These are phyloP conservation scores for Colletotrichum acutatum DNA, from an alignment of 2,329 filamentous ascomycete genomes.

Conservation along the genomic window DNA sequence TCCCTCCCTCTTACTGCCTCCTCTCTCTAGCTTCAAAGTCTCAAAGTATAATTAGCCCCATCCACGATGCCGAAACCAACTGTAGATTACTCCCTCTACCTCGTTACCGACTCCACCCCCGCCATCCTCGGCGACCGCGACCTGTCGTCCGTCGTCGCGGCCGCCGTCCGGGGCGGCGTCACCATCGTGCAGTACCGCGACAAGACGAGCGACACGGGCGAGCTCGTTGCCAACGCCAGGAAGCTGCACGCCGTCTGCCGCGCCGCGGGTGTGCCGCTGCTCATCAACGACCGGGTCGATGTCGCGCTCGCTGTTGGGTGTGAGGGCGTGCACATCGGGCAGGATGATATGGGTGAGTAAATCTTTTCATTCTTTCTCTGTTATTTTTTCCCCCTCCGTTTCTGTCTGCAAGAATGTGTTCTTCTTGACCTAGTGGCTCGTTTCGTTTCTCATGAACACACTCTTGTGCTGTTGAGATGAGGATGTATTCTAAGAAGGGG, in stretches of 20 bases:
- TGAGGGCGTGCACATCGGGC: conserved; percentile 93
- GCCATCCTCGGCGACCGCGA: conserved; percentile 80
- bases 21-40: not conserved
- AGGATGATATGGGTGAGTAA: conserved; percentile 85
- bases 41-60: no score
- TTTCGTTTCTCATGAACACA: no score
- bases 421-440: not conserved
- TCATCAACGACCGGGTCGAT: conserved; percentile 94
- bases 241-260: conserved; percentile 78
- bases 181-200: conserved; percentile 92
- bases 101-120: conserved; percentile 93
- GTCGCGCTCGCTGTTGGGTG: conserved; percentile 87
- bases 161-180: conserved; percentile 81
- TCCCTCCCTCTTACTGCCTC: not conserved
- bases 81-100: conserved; percentile 84
- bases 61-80: conserved; percentile 33
- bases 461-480: no score
- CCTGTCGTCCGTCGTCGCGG: conserved; percentile 78
- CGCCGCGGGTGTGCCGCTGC: conserved; percentile 76
- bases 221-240: conserved; percentile 76
- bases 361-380: not conserved
- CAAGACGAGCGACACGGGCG: conserved; percentile 81
- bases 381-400: not conserved
- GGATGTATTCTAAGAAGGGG: not conserved
- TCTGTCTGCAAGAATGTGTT: no score